Conservation (phyloP, 805 yeast species). For the Candida gorgasii region DNA sequence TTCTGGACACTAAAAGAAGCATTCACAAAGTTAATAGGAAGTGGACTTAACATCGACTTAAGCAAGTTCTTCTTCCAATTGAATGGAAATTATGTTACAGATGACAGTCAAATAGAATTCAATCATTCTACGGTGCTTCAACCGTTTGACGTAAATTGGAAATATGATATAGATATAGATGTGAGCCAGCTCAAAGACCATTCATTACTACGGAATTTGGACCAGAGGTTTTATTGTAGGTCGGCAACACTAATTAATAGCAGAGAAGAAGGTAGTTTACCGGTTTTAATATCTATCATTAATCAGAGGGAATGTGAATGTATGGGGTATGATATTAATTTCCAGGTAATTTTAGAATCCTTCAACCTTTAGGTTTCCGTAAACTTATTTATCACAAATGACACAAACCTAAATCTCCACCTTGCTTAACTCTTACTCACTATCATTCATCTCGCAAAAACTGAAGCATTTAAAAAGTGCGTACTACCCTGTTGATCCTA, state of each 20-base stretch:
- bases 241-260: constrained; percentile 8
- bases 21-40: constrained; percentile 65
- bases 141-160: constrained; percentile 4
- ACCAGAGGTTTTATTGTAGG: not conserved
- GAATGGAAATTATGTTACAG: not conserved
- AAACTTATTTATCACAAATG: too few relatives aligned
- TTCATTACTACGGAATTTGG: not conserved
- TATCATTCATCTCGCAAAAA: too few relatives aligned
- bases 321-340: not conserved
- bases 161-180: constrained; percentile 1
- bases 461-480: too few relatives aligned
- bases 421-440: too few relatives aligned
- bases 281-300: constrained; percentile 14
- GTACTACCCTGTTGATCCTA: too few relatives aligned
- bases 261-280: not conserved
- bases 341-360: not conserved
- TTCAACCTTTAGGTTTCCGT: too few relatives aligned
- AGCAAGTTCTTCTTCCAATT: constrained; percentile 19
- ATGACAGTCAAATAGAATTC: constrained; percentile 4
- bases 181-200: not conserved
- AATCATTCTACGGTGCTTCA: not conserved
- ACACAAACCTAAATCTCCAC: too few relatives aligned
- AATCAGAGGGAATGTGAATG: not conserved
- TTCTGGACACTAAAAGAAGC: constrained; percentile 84
- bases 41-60: constrained; percentile 45